Conservation (phyloP, 768 basidiomycete species). For the Epithele typhae region DNA sequence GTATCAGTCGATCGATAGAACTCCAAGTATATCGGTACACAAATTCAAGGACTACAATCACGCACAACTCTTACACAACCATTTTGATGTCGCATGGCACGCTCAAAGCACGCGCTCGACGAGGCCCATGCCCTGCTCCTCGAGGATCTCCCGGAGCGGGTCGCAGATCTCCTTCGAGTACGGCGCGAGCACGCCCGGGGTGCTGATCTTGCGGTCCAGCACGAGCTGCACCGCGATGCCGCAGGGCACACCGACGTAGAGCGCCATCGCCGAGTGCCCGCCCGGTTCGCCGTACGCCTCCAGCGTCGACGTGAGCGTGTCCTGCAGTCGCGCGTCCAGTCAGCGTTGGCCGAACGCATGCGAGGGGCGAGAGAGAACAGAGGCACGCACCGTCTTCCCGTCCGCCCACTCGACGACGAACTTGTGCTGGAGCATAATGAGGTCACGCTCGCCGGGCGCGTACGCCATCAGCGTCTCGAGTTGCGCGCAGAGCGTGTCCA, state of each 20-base stretch:
- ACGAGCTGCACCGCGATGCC: slow-evolving; percentile 92
- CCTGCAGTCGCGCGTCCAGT: slow-evolving; percentile 37
- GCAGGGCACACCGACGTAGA: slow-evolving; percentile 88
- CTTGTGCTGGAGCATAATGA: slow-evolving; percentile 98
- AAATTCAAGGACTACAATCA: too few relatives aligned
- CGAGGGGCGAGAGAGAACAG: not conserved
- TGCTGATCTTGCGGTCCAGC: slow-evolving; percentile 77
- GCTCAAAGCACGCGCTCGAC: slow-evolving; percentile 62
- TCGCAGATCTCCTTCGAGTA: slow-evolving; percentile 85
- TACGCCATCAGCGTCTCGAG: slow-evolving; percentile 93
- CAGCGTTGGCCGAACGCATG: too few relatives aligned
- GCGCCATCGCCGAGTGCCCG: slow-evolving; percentile 89
- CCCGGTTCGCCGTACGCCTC: slow-evolving; percentile 79
- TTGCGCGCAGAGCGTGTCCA: slow-evolving; percentile 90
- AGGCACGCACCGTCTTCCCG: slow-evolving; percentile 54
- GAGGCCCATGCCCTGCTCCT: slow-evolving; percentile 72
- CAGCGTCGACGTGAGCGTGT: slow-evolving; percentile 87
- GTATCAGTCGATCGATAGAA: too few relatives aligned
- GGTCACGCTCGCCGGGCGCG: slow-evolving; percentile 84
- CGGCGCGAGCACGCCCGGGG: slow-evolving; percentile 79
- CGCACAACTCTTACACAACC: too few relatives aligned
- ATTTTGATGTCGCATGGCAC: too few relatives aligned
- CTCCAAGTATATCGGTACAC: too few relatives aligned
- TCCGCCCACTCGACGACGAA: slow-evolving; percentile 89
- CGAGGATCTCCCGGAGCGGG: slow-evolving; percentile 60